A percentile compares a stretch with the other conserved stretches of the same genome.
Conservation (phyloP, 208 protist genomes). For the Leishmania mexicana region DNA sequence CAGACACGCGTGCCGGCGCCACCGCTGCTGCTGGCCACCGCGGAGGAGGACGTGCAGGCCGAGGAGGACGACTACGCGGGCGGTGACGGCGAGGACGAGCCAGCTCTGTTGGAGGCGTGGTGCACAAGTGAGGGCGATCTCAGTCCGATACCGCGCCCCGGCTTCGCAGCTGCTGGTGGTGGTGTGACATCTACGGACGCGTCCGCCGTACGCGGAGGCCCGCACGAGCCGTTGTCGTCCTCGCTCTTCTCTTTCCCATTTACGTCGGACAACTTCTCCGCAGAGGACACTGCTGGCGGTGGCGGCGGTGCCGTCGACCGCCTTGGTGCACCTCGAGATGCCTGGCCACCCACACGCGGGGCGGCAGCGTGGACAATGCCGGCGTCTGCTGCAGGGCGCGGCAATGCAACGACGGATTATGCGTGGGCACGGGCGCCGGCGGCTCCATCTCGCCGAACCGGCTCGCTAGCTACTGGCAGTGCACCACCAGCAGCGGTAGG, state of each 20-base stretch:
- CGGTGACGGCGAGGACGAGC: conserved; percentile 3
- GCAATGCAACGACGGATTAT: not conserved
- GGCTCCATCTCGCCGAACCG: not conserved
- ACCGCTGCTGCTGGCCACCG: not conserved
- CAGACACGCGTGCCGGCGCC: not conserved
- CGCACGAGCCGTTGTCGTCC: not conserved
- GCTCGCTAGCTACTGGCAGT: not conserved
- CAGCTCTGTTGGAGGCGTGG: conserved; percentile 23
- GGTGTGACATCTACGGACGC: not conserved
- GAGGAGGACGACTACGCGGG: not conserved
- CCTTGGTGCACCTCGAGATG: not conserved
- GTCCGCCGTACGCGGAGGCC: not conserved
- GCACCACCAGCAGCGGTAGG: not conserved
- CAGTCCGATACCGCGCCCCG: conserved; percentile 4
- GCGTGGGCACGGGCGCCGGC: not conserved
- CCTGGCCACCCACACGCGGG: not conserved
- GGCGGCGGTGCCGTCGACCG: not conserved
- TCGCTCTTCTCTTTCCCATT: conserved; percentile 14
- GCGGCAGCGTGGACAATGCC: conserved; percentile 1
- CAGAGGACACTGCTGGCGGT: not conserved
- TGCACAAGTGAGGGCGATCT: conserved; percentile 20
- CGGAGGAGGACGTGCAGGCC: not conserved
- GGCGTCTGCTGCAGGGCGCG: not conserved
- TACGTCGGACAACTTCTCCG: not conserved
- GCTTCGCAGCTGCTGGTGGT: not conserved